Evolutionary conservation across 176 grass and related monocot species (phyloP).

Genomic region (Carex kokanica): DNA sequence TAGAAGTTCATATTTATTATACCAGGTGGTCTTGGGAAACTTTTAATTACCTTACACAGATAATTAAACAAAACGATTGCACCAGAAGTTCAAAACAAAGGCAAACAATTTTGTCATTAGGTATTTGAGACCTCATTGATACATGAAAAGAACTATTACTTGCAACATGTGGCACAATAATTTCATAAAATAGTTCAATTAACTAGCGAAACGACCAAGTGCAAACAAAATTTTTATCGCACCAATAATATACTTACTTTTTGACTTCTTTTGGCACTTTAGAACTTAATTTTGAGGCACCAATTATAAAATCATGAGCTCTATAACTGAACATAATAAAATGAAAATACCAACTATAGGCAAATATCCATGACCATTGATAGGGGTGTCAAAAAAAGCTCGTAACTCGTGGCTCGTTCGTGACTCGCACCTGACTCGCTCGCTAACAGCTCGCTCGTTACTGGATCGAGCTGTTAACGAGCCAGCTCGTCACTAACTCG

Average conservation of each 20-base stretch:
- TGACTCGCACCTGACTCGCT: too few species aligned
- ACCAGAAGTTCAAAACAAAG: not conserved
- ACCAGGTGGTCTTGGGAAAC: too few species aligned
- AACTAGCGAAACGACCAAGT: not conserved
- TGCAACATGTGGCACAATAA: constrained; percentile 9
- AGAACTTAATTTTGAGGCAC: not conserved
- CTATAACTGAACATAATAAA: not conserved
- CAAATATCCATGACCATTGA: not conserved
- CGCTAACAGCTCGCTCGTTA: too few species aligned
- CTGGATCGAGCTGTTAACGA: too few species aligned
- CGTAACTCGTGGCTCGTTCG: too few species aligned
- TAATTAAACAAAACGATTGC: not conserved
- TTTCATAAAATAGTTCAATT: not conserved
- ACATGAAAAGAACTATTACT: not conserved
- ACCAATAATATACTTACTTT: constrained; percentile 12
- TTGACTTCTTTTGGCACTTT: not conserved
- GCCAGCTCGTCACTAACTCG: too few species aligned
- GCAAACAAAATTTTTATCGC: not conserved
- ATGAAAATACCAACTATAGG: not conserved
- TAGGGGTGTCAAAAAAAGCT: too few species aligned
- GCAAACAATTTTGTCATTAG: not conserved
- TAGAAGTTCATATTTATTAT: too few species aligned
- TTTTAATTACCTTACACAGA: too few species aligned
- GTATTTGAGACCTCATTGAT: not conserved
- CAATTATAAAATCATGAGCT: not conserved